phyloP scores from a whole-genome alignment of 2,329 filamentous ascomycete genomes.

The Cercospora zeina region DNA sequence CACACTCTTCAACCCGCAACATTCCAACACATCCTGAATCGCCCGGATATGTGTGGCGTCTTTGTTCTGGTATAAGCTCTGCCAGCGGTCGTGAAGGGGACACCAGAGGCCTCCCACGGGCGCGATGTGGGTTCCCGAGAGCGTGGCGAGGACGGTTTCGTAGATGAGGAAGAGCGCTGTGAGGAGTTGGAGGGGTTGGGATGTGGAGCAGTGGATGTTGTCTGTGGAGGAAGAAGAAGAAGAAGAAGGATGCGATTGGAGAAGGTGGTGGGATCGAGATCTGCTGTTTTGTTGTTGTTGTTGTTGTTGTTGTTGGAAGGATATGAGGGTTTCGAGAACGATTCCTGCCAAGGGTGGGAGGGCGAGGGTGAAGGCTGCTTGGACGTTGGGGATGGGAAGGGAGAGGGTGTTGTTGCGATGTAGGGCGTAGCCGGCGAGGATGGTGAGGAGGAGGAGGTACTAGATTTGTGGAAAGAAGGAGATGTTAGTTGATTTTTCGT shows the following conservation, averaged over 20 bases:
- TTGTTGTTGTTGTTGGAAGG: slow-evolving; percentile 27
- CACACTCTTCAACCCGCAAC: slow-evolving; percentile 63
- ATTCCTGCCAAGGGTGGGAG: slow-evolving; percentile 49
- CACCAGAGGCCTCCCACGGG: slow-evolving; percentile 51
- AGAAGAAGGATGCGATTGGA: no score
- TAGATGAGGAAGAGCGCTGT: slow-evolving; percentile 46
- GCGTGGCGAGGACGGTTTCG: slow-evolving; percentile 48
- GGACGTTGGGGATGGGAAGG: slow-evolving; percentile 46
- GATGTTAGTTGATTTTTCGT: background rate
- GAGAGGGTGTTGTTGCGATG: slow-evolving; percentile 40
- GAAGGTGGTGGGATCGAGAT: slow-evolving; percentile 21
- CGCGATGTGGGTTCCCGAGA: slow-evolving; percentile 47
- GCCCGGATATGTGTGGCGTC: slow-evolving; percentile 54
- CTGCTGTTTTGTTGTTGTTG: background rate
- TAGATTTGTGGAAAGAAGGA: slow-evolving; percentile 23
- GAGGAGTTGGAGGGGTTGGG: slow-evolving; percentile 40
- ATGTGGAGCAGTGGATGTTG: no score
- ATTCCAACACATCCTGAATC: slow-evolving; percentile 66
- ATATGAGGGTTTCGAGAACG: slow-evolving; percentile 45
- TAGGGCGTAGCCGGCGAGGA: slow-evolving; percentile 43
- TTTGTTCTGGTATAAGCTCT: slow-evolving; percentile 53
- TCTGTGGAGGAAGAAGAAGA: background rate
- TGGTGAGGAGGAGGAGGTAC: slow-evolving; percentile 47
- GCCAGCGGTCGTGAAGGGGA: slow-evolving; percentile 59
- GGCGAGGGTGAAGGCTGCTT: slow-evolving; percentile 46